A percentile compares a stretch with the other conserved stretches of the same genome.
Evolutionary conservation across 805 yeast genomes (phyloP).

Genomic region (Kuraishia molischiana): DNA sequence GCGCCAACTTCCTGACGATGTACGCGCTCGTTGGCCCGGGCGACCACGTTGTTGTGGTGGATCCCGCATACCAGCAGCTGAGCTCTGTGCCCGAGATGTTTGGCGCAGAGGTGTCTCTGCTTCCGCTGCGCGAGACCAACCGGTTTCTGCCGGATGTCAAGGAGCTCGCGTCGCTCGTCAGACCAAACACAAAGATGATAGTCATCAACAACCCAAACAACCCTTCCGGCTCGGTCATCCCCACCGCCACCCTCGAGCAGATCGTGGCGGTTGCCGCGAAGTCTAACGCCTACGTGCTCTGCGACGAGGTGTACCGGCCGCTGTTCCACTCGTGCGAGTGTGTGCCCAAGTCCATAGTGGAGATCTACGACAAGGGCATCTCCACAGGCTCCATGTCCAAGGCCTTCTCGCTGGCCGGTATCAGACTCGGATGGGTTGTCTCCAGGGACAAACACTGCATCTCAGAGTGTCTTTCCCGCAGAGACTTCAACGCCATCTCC

Average conservation of each 20-base stretch:
- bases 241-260: slow-evolving; percentile 18
- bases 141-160: slow-evolving; percentile 26
- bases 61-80: slow-evolving; percentile 42
- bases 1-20: slow-evolving; percentile 37
- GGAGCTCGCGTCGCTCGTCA: slow-evolving; percentile 19
- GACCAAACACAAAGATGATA: slow-evolving; percentile 29
- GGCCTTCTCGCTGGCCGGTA: slow-evolving; percentile 43
- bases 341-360: slow-evolving; percentile 28
- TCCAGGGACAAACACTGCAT: slow-evolving; percentile 22
- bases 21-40: slow-evolving; percentile 32
- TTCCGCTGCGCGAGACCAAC: slow-evolving; percentile 23
- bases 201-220: slow-evolving; percentile 39
- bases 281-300: slow-evolving; percentile 24
- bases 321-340: slow-evolving; percentile 28
- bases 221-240: slow-evolving; percentile 36
- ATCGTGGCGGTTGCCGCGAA: slow-evolving; percentile 28
- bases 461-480: slow-evolving; percentile 23
- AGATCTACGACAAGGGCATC: slow-evolving; percentile 31
- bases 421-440: slow-evolving; percentile 44
- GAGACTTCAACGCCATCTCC: slow-evolving; percentile 44
- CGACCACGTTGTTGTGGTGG: slow-evolving; percentile 37
- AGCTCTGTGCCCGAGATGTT: slow-evolving; percentile 36
- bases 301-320: slow-evolving; percentile 49
- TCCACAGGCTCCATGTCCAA: slow-evolving; percentile 44
- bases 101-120: slow-evolving; percentile 28